Conservation (phyloP, 2,329 filamentous ascomycete genomes). For the Sphaerulina musiva region DNA sequence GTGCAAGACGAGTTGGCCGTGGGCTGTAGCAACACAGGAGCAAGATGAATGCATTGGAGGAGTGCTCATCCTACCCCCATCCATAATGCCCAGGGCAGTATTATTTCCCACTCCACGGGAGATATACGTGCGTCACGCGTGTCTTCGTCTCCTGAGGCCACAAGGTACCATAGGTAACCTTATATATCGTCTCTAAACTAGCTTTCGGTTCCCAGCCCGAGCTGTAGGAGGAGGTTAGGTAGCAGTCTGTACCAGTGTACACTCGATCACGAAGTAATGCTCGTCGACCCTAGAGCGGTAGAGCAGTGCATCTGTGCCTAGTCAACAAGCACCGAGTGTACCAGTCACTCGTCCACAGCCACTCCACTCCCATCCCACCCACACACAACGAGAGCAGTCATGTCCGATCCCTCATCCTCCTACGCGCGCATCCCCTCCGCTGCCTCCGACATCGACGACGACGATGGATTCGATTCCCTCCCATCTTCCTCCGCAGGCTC, state of each 20-base stretch:
- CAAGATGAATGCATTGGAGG: not conserved
- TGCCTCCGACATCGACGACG: constrained; percentile 1
- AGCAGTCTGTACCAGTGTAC: too few relatives aligned
- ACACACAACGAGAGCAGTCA: constrained; percentile 7
- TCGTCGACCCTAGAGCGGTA: too few relatives aligned
- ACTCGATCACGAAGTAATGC: too few relatives aligned
- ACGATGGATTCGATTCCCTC: constrained; percentile 45
- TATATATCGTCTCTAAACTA: not conserved
- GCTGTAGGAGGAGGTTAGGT: not conserved
- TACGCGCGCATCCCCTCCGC: constrained; percentile 45
- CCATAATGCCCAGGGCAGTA: not conserved
- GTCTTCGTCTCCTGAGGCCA: too few relatives aligned
- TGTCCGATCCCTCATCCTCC: constrained; percentile 45
- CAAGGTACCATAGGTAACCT: too few relatives aligned
- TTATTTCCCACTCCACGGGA: too few relatives aligned
- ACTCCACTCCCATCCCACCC: not conserved
- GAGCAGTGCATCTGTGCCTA: too few relatives aligned
- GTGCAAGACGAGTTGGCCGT: not conserved
- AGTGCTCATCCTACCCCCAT: not conserved
- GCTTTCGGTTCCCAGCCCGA: not conserved
- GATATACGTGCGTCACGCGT: too few relatives aligned
- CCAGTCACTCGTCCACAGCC: constrained; percentile 2
- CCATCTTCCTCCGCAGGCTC: constrained; percentile 46
- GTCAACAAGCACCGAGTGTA: not conserved
- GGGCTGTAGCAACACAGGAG: not conserved